These are phyloP conservation scores for Cyclostephanos invisitatus DNA, from an alignment of 108 stramenopile genomes.

Conservation along the genomic window DNA sequence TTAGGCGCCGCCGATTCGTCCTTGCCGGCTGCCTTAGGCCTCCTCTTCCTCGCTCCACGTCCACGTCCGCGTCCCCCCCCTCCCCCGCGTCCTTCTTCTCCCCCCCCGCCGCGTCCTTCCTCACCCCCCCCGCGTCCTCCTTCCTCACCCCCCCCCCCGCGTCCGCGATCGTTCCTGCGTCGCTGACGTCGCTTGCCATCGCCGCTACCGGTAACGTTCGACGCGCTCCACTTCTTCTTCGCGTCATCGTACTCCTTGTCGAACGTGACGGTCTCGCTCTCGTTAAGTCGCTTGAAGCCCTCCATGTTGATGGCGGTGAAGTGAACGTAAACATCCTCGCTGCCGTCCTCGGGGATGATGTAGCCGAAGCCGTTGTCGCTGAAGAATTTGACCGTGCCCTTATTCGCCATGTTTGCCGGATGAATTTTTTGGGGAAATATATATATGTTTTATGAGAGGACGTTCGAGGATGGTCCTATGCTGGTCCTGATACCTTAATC, in stretches of 20 bases:
- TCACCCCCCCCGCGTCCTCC: neutral
- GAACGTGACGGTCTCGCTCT: conserved; percentile 35
- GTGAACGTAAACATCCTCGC: conserved; percentile 76
- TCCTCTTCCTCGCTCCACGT: neutral
- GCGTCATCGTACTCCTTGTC: conserved; percentile 12
- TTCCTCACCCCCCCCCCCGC: neutral
- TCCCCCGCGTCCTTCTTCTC: no score
- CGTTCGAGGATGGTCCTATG: neutral
- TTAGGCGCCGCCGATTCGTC: neutral
- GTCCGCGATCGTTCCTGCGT: neutral
- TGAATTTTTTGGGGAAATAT: neutral
- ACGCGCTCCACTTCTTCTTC: conserved; percentile 1
- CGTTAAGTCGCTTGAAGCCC: conserved; percentile 72
- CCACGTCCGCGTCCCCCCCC: no score
- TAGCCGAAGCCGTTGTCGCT: conserved; percentile 74
- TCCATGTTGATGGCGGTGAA: conserved; percentile 66
- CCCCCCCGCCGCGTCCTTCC: no score
- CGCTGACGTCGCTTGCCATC: neutral
- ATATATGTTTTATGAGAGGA: neutral
- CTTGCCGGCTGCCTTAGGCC: neutral
- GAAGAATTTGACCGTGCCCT: conserved; percentile 1
- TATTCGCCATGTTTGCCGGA: neutral
- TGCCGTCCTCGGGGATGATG: conserved; percentile 65
- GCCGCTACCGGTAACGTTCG: neutral
- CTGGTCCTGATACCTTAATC: no score